Evolutionary conservation across 805 yeast species (phyloP).

Genomic region (Yamadazyma paraphyllophila): DNA sequence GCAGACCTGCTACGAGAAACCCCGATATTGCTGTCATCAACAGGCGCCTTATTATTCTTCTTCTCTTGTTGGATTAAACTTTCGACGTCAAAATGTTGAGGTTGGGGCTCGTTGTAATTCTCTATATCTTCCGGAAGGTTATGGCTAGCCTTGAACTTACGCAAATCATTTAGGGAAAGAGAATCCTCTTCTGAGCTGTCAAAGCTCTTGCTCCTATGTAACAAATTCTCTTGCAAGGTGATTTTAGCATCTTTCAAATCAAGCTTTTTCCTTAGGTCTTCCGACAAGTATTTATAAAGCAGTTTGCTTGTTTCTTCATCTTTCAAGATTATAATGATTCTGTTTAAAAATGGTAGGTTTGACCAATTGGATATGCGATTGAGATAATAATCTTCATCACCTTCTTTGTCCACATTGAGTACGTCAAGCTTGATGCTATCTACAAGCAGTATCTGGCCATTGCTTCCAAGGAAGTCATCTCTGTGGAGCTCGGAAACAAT

Average conservation of each 20-base stretch:
- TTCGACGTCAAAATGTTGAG: slow-evolving; percentile 26
- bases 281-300: slow-evolving; percentile 22
- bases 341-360: slow-evolving; percentile 33
- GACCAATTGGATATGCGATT: slow-evolving; percentile 36
- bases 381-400: slow-evolving; percentile 22
- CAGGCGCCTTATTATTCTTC: background rate
- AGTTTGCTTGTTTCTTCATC: slow-evolving; percentile 25
- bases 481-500: slow-evolving; percentile 34
- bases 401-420: slow-evolving; percentile 21
- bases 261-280: slow-evolving; percentile 7
- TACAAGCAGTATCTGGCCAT: slow-evolving; percentile 21
- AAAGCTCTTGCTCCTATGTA: slow-evolving; percentile 31
- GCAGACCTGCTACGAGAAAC: slow-evolving; percentile 17
- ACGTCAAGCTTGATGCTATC: slow-evolving; percentile 34
- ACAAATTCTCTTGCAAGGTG: slow-evolving; percentile 37
- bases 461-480: slow-evolving; percentile 23
- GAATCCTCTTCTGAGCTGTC: slow-evolving; percentile 16
- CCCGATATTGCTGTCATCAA: slow-evolving; percentile 17
- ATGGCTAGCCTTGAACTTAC: slow-evolving; percentile 23
- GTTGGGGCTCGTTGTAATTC: slow-evolving; percentile 34
- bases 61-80: slow-evolving; percentile 18
- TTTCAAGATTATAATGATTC: slow-evolving; percentile 39
- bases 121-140: slow-evolving; percentile 5
- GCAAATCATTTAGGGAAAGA: slow-evolving; percentile 19
- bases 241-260: slow-evolving; percentile 20